Conservation (phyloP, 129 eudicot genomes). For the Chrysanthemum lavandulifolium region DNA sequence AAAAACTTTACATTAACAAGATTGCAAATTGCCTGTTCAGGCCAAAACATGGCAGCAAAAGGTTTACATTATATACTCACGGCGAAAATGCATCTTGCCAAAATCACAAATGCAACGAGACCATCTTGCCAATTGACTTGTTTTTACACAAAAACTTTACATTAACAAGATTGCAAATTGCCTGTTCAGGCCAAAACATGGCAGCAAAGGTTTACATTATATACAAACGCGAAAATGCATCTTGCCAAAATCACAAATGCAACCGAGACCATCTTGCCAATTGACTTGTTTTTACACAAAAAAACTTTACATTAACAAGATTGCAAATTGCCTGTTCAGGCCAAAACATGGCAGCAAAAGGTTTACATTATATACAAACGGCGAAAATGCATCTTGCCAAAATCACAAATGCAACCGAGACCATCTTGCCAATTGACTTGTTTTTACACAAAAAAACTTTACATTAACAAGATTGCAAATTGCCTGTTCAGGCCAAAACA, state of each 20-base stretch:
- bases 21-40: slow-evolving; percentile 1
- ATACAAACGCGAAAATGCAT: not conserved
- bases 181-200: not conserved
- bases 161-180: not conserved
- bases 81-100: not conserved
- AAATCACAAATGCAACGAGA: not conserved
- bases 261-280: not conserved
- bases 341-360: not conserved
- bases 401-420: not conserved
- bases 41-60: not conserved
- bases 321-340: slow-evolving; percentile 1
- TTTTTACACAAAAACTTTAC: not conserved
- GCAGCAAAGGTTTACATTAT: not conserved
- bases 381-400: not conserved
- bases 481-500: not conserved
- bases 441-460: not conserved
- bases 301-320: not conserved
- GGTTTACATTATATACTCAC: not conserved
- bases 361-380: not conserved
- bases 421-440: not conserved
- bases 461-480: not conserved
- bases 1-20: not conserved
- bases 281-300: too few relatives aligned
- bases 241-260: not conserved
- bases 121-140: too few relatives aligned